Evolutionary conservation across 1,139 yeast genomes (phyloP).

Genomic region (Candida smagusa): DNA sequence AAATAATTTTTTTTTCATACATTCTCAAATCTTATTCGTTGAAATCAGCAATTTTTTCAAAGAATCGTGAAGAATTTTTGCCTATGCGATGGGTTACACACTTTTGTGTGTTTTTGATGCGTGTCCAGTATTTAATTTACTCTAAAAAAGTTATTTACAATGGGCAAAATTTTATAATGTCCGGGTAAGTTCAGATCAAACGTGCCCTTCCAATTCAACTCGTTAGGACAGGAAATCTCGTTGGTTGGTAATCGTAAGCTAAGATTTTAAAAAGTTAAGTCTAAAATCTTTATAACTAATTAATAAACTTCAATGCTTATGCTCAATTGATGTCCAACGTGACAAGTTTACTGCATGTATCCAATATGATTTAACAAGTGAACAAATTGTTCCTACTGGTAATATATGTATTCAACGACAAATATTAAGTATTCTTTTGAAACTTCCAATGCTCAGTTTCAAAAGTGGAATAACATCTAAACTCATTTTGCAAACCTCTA

Average conservation of each 20-base stretch:
- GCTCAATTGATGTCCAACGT: too few relatives aligned
- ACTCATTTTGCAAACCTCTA: conserved; percentile 83
- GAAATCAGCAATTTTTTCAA: not conserved
- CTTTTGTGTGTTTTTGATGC: not conserved
- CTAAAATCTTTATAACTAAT: too few relatives aligned
- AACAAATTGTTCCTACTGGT: too few relatives aligned
- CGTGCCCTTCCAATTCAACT: too few relatives aligned
- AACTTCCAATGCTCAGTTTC: conserved; percentile 47
- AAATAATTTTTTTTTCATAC: not conserved
- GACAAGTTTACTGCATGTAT: too few relatives aligned
- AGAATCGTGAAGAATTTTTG: not conserved
- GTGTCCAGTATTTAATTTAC: not conserved
- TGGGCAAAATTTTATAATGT: not conserved
- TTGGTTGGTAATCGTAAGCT: too few relatives aligned
- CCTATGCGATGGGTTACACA: not conserved
- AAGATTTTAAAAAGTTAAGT: too few relatives aligned
- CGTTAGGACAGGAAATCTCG: too few relatives aligned
- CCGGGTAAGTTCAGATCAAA: conserved; percentile 7
- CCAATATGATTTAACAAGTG: too few relatives aligned
- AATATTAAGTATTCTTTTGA: too few relatives aligned
- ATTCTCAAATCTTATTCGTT: not conserved
- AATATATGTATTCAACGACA: too few relatives aligned
- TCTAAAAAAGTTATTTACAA: not conserved
- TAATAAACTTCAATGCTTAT: too few relatives aligned
- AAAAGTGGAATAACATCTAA: conserved; percentile 77